Base-by-base conservation (phyloP, 2,329 filamentous ascomycete species). In the Escovopsis sp. region DNA sequence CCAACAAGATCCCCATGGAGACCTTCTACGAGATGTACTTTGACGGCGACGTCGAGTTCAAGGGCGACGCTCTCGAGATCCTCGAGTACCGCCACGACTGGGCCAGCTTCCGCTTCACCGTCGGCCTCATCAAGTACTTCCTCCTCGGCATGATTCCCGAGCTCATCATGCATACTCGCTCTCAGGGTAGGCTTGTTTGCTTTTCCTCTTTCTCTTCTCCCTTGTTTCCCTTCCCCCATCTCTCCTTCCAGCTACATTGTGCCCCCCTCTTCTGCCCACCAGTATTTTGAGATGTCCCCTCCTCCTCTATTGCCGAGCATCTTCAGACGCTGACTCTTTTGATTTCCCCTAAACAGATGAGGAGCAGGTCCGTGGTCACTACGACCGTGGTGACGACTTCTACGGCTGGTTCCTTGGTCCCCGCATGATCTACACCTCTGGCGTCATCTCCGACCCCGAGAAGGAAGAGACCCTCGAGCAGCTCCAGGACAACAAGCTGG, bases 21-120 rank as follows among this genome's bases (percentile, higher is more conserved):
- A 93, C 86, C 23, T 96, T 96, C 72, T 80, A 93, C 60, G 88
- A 95, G 66, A 94, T 89, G 82, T 96, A 95, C 73, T 94, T 96
- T 65, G 82, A 91, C 58, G 86, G 85, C 45, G 80, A 94, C 45
- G 87, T 94, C 49, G 86, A 94, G 54, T 89, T 95, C 73, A 96
- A 94, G 63, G 88, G 87, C 45, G 91, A 96, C 64, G 77, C 73
- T 55, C 73, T 96, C 48, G 89, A 96, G 59, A 71, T 85, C 39
- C 67, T 96, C 64, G 91, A 96, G 66, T 91, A 91, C 69, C 75
- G 91, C 57, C 89, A 96, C 61, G 91, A 98, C 64, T 96, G 91
- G 91, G 85, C 86, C 53, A 91, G 75, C 70, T 95, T 94, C 72
- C 75, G 79, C 58, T 94, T 96, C 67, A 95, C 89, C 49, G 65